Base-by-base conservation (phyloP, 495 filamentous ascomycete species). In the Tuber magnatum region DNA sequence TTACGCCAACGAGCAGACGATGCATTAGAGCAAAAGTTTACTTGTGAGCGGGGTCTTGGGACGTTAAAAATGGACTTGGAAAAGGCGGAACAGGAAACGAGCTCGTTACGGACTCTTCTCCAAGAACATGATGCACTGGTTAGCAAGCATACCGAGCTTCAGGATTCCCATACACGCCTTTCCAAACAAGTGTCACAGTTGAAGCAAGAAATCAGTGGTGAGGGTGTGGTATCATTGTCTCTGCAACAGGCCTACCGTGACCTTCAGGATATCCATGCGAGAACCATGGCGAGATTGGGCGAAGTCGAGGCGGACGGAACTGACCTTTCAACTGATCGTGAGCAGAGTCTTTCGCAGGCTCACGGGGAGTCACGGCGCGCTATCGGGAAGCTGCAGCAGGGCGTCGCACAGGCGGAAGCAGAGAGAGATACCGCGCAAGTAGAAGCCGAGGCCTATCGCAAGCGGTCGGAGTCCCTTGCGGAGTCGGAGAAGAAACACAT, bases 61-160 rank as follows among this genome's bases (percentile, higher is more conserved):
- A 94, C 94, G 65, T 85, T 99, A 76, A 97, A 97, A 84, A 97
- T 97, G 92, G 95, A 99, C 82, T 88, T 99, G 42, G 96, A 99
- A 82, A 92, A 94, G 76, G 93, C 95, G 6, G 92, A 97, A 83
- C 92, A 95, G 82, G 96, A 99, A 85, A 97, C 94, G 20, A 85
- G 87, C 43, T 92, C 91, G 40, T 85, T 99, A 43, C 90, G 94
- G 39, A 88, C 84, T 39, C 87, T 99, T 38, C 88, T 99, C 28
- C 87, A 92, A 81, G 94, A 97, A 83, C 93, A 94, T 78, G 94
- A 97, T 82, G 94, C 94, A 71, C 84, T 91, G 35, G 87, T 92
- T 40, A 89, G 88, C 1, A 86, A 88, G 46, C 84, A 84, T 38
- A 76, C 75, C 20, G 81, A 83, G 41, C 85, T 51, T 82, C 83